Evolutionary conservation across 1,284 basidiomycete species (phyloP).

Genomic region (Lentinula novae-zelandiae): DNA sequence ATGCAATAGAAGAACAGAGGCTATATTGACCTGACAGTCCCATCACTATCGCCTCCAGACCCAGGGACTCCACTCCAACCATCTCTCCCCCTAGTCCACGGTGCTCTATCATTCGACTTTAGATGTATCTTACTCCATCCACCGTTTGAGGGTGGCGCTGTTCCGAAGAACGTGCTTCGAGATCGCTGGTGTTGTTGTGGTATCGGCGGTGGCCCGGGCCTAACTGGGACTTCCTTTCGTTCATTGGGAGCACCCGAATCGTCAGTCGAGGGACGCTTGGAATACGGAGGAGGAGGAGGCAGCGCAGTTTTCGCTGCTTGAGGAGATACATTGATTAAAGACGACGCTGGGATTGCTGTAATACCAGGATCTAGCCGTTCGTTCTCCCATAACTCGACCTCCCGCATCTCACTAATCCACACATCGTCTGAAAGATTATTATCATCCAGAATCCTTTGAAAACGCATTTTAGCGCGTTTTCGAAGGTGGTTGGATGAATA

Average conservation of each 20-base stretch:
- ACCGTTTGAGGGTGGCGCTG: slow-evolving; percentile 14
- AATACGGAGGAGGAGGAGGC: not conserved
- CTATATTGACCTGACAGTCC: slow-evolving; percentile 58
- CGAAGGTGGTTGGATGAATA: not conserved
- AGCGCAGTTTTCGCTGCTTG: not conserved
- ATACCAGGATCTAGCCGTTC: slow-evolving; percentile 46
- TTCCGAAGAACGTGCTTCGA: slow-evolving; percentile 2
- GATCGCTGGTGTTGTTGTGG: slow-evolving; percentile 9
- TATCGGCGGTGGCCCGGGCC: not conserved
- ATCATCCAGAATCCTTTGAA: slow-evolving; percentile 53
- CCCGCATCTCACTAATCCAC: slow-evolving; percentile 57
- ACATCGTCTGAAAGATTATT: slow-evolving; percentile 59
- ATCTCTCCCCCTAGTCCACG: slow-evolving; percentile 70
- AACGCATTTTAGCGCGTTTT: not conserved
- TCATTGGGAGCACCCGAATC: not conserved
- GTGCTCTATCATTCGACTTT: slow-evolving; percentile 47
- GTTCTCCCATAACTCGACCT: slow-evolving; percentile 77
- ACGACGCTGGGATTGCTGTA: slow-evolving; percentile 9
- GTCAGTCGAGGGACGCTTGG: not conserved
- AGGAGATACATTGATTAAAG: not conserved
- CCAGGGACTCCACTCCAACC: slow-evolving; percentile 59
- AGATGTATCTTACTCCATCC: slow-evolving; percentile 61
- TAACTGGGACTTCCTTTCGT: not conserved
- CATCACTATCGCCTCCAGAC: slow-evolving; percentile 13
- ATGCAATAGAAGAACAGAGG: slow-evolving; percentile 4